phyloP scores from a whole-genome alignment of 495 filamentous ascomycete species.

The Cladorrhinum samala region DNA sequence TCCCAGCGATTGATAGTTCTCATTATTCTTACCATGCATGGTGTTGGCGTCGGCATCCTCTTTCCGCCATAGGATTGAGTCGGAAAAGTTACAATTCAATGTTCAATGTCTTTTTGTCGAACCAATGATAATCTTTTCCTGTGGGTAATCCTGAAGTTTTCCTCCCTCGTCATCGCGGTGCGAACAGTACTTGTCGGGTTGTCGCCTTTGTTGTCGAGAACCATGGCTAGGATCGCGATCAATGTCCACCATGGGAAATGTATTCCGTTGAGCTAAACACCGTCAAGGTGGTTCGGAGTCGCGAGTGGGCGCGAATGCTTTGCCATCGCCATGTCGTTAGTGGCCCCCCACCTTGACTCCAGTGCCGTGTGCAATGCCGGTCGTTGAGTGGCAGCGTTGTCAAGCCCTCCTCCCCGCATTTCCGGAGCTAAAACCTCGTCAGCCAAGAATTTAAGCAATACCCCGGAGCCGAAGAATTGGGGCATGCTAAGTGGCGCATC shows the following conservation, averaged over 20 bases:
- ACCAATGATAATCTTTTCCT: no score
- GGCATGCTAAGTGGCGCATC: slow-evolving; percentile 9
- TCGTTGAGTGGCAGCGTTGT: slow-evolving; percentile 1
- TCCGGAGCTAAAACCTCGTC: not conserved
- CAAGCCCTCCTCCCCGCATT: slow-evolving; percentile 11
- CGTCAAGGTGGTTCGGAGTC: slow-evolving; percentile 14
- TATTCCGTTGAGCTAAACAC: not conserved
- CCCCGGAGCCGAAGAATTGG: slow-evolving; percentile 1
- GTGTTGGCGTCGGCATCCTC: slow-evolving; percentile 2
- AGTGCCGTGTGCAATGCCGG: slow-evolving; percentile 14
- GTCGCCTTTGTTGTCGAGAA: not conserved
- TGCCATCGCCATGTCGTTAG: not conserved
- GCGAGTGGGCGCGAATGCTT: slow-evolving; percentile 14
- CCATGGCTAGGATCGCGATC: not conserved
- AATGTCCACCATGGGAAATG: slow-evolving; percentile 2
- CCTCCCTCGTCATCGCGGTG: no score
- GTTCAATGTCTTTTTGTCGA: no score
- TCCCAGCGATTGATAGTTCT: no score
- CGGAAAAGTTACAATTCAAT: no score
- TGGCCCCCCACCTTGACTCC: slow-evolving; percentile 1
- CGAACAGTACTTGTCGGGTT: no score
- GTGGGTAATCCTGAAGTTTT: no score
- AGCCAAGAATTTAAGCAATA: slow-evolving; percentile 13
- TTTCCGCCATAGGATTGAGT: not conserved
- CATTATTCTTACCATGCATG: slow-evolving; percentile 10